A percentile compares a stretch with the other conserved stretches of the same genome.
phyloP scores from a whole-genome alignment of 352 stramenopile species.

The Pythium coloratum region DNA sequence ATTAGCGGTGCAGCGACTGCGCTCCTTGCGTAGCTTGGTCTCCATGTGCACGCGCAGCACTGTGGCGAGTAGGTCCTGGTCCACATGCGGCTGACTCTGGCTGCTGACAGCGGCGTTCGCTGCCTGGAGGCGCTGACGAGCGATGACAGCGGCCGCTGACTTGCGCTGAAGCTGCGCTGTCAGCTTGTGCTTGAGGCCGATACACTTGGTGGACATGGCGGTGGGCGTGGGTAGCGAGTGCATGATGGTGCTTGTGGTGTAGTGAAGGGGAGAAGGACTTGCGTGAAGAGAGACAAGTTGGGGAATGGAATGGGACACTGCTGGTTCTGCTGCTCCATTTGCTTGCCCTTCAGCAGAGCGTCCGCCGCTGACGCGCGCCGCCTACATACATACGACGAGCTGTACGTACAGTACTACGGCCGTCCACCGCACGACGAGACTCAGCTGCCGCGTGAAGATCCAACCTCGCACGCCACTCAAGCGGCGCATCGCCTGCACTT shows the following conservation, averaged over 20 bases:
- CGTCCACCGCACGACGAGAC: background rate
- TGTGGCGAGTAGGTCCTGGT: constrained; percentile 42
- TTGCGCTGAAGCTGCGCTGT: constrained; percentile 6
- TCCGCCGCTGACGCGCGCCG: background rate
- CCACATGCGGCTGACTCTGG: constrained; percentile 24
- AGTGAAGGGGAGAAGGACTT: background rate
- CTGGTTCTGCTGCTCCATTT: background rate
- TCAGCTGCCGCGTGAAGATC: constrained; percentile 16
- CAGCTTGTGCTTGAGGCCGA: constrained; percentile 17
- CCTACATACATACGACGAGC: background rate
- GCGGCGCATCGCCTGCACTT: constrained; percentile 19
- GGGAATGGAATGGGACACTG: constrained; percentile 8
- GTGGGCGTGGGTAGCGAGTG: constrained; percentile 18
- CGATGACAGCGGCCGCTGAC: background rate
- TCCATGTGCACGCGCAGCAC: constrained; percentile 41
- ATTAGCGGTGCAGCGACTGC: constrained; percentile 2
- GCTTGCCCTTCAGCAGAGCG: background rate
- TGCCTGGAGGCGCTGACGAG: background rate
- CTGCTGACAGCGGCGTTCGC: too few species aligned
- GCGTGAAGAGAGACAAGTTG: constrained; percentile 9
- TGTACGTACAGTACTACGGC: constrained; percentile 1
- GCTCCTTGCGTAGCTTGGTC: constrained; percentile 32
- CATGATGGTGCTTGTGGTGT: constrained; percentile 11
- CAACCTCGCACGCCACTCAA: constrained; percentile 21
- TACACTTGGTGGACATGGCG: constrained; percentile 1